Evolutionary conservation across 345 rosid genomes (phyloP).

Genomic region (Rhodamnia rubescens): DNA sequence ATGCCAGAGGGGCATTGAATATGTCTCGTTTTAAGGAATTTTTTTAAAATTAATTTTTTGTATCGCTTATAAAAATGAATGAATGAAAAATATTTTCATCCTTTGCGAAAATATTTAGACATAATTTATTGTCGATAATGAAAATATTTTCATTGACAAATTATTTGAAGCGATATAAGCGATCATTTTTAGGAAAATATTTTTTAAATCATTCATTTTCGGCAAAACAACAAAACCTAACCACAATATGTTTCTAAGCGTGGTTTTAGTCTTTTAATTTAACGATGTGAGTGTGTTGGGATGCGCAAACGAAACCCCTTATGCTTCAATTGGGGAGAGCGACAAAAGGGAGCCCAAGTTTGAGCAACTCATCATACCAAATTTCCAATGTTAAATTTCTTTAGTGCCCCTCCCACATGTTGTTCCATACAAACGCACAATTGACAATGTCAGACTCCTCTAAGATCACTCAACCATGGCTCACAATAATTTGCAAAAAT

Average conservation of each 20-base stretch:
- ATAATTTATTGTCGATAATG: rapidly evolving
- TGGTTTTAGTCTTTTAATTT: background rate
- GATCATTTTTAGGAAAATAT: background rate
- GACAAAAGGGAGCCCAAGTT: background rate
- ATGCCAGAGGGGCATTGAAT: background rate
- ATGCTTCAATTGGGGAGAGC: background rate
- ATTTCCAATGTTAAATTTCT: background rate
- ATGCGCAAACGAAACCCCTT: background rate
- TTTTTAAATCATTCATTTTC: background rate
- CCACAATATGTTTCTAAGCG: background rate
- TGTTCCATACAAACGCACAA: background rate
- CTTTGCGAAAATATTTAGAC: rapidly evolving
- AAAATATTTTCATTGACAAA: background rate
- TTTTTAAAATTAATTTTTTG: rapidly evolving
- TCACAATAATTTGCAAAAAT: background rate
- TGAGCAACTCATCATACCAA: background rate
- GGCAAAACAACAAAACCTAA: rapidly evolving
- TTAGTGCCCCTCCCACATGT: background rate
- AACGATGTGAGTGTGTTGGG: background rate
- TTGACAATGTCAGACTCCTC: background rate
- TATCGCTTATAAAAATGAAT: rapidly evolving
- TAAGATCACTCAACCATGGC: background rate
- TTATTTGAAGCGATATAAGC: rapidly evolving
- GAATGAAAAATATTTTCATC: rapidly evolving
- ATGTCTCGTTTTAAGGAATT: rapidly evolving